phyloP scores from a whole-genome alignment of 2,329 filamentous ascomycete genomes.

The Cladosporium sp. region DNA sequence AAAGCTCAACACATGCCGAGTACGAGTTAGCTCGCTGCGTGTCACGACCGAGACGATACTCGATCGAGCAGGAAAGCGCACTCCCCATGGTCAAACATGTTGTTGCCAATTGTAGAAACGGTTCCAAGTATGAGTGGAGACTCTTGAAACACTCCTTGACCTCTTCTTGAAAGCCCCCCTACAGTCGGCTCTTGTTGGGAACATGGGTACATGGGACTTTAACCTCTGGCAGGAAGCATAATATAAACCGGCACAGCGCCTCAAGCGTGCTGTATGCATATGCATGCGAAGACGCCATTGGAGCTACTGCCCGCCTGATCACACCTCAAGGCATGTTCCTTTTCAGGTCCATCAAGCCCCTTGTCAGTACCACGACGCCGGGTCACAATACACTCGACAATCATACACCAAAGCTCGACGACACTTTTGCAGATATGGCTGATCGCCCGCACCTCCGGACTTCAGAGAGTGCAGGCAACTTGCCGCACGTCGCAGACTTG shows the following conservation, averaged over 20 bases:
- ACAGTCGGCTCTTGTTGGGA: neutral
- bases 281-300: neutral
- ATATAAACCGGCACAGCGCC: neutral
- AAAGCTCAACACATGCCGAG: constrained; percentile 1
- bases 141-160: neutral
- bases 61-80: neutral
- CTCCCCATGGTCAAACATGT: neutral
- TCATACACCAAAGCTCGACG: neutral
- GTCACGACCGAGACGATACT: neutral
- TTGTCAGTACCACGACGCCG: neutral
- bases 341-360: neutral
- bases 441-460: neutral
- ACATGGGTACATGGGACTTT: neutral
- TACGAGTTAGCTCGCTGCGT: neutral
- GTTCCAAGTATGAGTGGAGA: neutral
- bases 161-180: neutral
- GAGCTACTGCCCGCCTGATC: neutral
- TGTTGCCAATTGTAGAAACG: neutral
- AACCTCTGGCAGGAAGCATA: neutral
- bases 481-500: constrained; percentile 1
- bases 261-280: neutral
- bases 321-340: constrained; percentile 1
- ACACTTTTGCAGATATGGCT: neutral
- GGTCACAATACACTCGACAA: neutral
- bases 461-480: neutral